These are phyloP conservation scores for Blastomyces percursus DNA, from an alignment of 2,329 filamentous ascomycete genomes.

Conservation along the genomic window DNA sequence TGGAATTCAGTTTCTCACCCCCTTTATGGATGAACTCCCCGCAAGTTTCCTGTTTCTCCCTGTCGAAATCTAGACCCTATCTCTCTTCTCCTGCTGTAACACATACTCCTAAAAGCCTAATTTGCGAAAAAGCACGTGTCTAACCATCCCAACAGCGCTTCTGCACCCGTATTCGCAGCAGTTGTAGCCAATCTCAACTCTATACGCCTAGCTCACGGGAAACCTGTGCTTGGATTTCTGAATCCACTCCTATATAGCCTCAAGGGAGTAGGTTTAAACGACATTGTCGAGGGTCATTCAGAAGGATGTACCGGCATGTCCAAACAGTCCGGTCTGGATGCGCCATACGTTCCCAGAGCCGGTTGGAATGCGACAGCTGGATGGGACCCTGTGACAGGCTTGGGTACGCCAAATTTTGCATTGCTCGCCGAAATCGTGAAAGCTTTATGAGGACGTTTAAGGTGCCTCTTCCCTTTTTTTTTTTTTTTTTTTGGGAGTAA, in stretches of 20 bases:
- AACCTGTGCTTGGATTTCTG: slow-evolving; percentile 46
- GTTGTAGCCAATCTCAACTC: slow-evolving; percentile 56
- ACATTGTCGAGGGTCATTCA: slow-evolving; percentile 39
- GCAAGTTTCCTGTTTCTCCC: neutral
- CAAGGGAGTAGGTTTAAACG: slow-evolving; percentile 36
- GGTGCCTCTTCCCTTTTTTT: neutral
- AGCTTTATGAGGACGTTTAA: neutral
- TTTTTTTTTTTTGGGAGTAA: neutral
- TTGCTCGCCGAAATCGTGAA: neutral
- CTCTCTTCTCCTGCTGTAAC: neutral
- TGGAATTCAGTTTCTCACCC: neutral
- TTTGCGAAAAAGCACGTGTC: slow-evolving; percentile 10
- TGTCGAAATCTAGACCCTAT: neutral
- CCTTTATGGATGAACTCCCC: neutral
- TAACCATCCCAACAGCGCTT: slow-evolving; percentile 33
- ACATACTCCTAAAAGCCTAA: too few species aligned
- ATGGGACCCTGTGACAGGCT: slow-evolving; percentile 43
- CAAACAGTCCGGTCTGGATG: slow-evolving; percentile 27
- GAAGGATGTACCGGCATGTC: slow-evolving; percentile 34
- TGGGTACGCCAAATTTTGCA: slow-evolving; percentile 25
- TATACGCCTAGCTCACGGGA: slow-evolving; percentile 45
- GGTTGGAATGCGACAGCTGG: slow-evolving; percentile 42
- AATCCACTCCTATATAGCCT: slow-evolving; percentile 51
- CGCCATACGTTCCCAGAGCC: slow-evolving; percentile 35
- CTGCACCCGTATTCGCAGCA: slow-evolving; percentile 52